phyloP scores from a whole-genome alignment of 768 basidiomycete species.

The Leccinum imitatum region DNA sequence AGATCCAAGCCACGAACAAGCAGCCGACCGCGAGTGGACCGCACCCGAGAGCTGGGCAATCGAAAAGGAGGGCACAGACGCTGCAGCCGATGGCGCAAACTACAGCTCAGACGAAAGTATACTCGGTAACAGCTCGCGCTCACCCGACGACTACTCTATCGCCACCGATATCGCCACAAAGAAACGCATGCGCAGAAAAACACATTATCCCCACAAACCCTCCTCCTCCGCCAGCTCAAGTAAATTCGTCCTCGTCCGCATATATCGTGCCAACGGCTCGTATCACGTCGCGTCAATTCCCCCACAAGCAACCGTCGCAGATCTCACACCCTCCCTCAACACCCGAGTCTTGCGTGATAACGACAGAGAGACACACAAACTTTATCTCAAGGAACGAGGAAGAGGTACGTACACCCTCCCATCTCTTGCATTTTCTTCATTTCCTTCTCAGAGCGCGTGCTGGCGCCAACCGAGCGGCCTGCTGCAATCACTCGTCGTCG shows the following conservation, averaged over 20 bases:
- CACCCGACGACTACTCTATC: slow-evolving; percentile 14
- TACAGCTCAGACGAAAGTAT: slow-evolving; percentile 40
- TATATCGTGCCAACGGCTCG: slow-evolving; percentile 71
- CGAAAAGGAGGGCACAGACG: slow-evolving; percentile 44
- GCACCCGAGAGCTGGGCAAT: slow-evolving; percentile 81
- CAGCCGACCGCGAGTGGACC: slow-evolving; percentile 49
- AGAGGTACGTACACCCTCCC: slow-evolving; percentile 48
- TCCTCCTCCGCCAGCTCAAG: slow-evolving; percentile 13
- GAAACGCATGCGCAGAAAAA: slow-evolving; percentile 30
- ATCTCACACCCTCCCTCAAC: slow-evolving; percentile 62
- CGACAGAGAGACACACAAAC: slow-evolving; percentile 59
- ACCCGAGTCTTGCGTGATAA: slow-evolving; percentile 50
- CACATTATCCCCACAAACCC: slow-evolving; percentile 18
- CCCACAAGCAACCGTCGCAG: slow-evolving; percentile 63
- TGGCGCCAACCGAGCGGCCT: slow-evolving; percentile 79
- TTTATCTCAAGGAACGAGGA: slow-evolving; percentile 75
- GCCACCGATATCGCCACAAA: slow-evolving; percentile 12
- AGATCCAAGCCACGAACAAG: slow-evolving; percentile 7
- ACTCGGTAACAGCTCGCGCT: slow-evolving; percentile 17
- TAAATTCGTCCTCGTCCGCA: slow-evolving; percentile 59
- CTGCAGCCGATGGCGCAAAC: slow-evolving; percentile 37
- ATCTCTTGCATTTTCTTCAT: background rate
- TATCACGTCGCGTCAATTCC: slow-evolving; percentile 70
- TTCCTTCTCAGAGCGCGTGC: slow-evolving; percentile 64
- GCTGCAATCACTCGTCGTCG: slow-evolving; percentile 81